Percentiles rank a stretch among this genome's conserved stretches.
phyloP scores from a whole-genome alignment of 768 basidiomycete genomes.

The Kwoniella botswanensis region DNA sequence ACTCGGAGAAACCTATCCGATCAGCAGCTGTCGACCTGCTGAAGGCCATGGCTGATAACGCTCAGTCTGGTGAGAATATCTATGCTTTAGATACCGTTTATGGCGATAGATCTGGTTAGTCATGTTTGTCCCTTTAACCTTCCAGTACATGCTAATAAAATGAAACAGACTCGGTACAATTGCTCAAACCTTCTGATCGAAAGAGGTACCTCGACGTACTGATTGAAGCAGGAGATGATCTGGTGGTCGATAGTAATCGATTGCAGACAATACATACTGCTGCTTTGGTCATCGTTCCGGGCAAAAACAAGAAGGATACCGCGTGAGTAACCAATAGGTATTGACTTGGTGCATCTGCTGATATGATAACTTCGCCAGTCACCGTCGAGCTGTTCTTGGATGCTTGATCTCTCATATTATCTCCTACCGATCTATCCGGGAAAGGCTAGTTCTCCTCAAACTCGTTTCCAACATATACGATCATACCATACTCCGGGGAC shows the following conservation, averaged over 20 bases:
- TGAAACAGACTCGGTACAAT: constrained; percentile 30
- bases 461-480: constrained; percentile 64
- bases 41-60: constrained; percentile 26
- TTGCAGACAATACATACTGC: constrained; percentile 61
- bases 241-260: constrained; percentile 63
- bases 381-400: constrained; percentile 68
- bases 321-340: constrained; percentile 21
- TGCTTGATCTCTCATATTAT: constrained; percentile 80
- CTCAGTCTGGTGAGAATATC: constrained; percentile 31
- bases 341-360: too few relatives aligned
- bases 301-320: constrained; percentile 53
- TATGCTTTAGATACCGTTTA: constrained; percentile 58
- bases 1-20: constrained; percentile 49
- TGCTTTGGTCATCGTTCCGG: constrained; percentile 64
- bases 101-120: constrained; percentile 49
- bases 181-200: constrained; percentile 48
- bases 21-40: constrained; percentile 51
- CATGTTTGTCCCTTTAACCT: not conserved
- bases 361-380: constrained; percentile 58
- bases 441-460: constrained; percentile 66
- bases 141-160: not conserved
- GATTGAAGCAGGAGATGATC: constrained; percentile 71
- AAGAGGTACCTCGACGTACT: constrained; percentile 76
- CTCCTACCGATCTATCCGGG: constrained; percentile 63
- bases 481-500: constrained; percentile 63